These are phyloP conservation scores for Globisporangium cystogenes DNA, from an alignment of 352 stramenopile species.

Conservation along the genomic window DNA sequence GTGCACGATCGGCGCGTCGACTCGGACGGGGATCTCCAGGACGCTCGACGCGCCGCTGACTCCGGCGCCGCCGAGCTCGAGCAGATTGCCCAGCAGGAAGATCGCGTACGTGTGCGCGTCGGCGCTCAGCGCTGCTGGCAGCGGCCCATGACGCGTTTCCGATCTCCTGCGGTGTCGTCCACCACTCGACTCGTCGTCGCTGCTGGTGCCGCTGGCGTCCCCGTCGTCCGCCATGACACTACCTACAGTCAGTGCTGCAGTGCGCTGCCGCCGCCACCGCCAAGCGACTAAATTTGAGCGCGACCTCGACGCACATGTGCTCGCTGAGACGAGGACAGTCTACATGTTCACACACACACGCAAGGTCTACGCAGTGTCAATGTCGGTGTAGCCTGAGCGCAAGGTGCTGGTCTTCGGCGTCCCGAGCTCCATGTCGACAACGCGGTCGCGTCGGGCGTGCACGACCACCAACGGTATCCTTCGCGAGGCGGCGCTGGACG, in stretches of 20 bases:
- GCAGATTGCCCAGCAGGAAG: slow-evolving; percentile 40
- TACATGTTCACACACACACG: neutral
- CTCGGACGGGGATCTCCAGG: slow-evolving; percentile 32
- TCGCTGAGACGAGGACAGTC: too few species aligned
- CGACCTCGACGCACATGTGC: too few species aligned
- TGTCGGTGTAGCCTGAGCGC: neutral
- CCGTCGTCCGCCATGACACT: neutral
- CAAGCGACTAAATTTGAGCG: too few species aligned
- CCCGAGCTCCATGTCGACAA: slow-evolving; percentile 3
- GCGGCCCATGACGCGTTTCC: neutral
- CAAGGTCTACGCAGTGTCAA: neutral
- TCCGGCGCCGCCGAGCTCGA: slow-evolving; percentile 10
- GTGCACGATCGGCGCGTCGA: slow-evolving; percentile 38
- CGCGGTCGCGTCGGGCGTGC: neutral
- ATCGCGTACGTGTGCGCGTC: slow-evolving; percentile 38
- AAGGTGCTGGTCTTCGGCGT: neutral
- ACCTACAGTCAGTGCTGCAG: neutral
- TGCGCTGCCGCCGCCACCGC: neutral
- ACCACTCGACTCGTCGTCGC: too few species aligned
- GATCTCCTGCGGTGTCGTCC: too few species aligned
- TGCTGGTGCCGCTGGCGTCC: neutral
- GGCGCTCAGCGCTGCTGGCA: neutral
- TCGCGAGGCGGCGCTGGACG: neutral
- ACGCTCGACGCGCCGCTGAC: slow-evolving; percentile 3
- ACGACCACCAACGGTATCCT: slow-evolving; percentile 4